Evolutionary conservation across 192 early-diverging fungal species (phyloP), one percentile per base, ranked within the genome.

Genomic region (Backusella westeae): DNA sequence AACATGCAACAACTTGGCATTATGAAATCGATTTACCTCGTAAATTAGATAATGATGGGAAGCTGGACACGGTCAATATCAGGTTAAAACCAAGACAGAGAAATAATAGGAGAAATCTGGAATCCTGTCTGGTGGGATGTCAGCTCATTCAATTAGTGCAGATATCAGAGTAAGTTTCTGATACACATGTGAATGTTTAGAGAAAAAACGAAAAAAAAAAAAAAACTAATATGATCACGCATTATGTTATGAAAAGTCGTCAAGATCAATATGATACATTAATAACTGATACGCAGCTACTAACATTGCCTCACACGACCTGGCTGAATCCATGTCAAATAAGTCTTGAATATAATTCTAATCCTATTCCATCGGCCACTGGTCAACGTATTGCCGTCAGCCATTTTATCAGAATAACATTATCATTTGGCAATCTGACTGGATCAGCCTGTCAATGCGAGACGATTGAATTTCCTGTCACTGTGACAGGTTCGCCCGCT

Each of bases 21-120:
- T 71, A 71, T 9, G 70, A 71, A 19, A 29, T 71, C 14, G 70
- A 71, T 32, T 71, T 71, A 29, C 41, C 70, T 17, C 35, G 44
- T 49, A 46, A 29, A 32, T 71, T 71, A 29, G 70, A 71, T 49
- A 15, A 14, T 23, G 10, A 1, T 23, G 23, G n/a, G 1, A 71
- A 26, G 17, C 6, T 29, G 3, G 70, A 44, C 15, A 32, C 15
- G 0, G 14, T 71, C 7, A 46, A 23, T 32, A 41, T 71, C 12
- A 46, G 70, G 21, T 44, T 71, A 49, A 71, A 44, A 26, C 46
- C 70, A 29, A 26, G 34, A 12, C 38, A 35, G 36, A 38, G 35
- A 41, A 41, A 6, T 32, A 49, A 14, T 6, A 71, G 8, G 29
- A 44, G 42, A 71, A 26, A 7, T 6, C 4, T 15, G 34, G 70